phyloP scores from a whole-genome alignment of 768 basidiomycete genomes.

The Calocera cornea region DNA sequence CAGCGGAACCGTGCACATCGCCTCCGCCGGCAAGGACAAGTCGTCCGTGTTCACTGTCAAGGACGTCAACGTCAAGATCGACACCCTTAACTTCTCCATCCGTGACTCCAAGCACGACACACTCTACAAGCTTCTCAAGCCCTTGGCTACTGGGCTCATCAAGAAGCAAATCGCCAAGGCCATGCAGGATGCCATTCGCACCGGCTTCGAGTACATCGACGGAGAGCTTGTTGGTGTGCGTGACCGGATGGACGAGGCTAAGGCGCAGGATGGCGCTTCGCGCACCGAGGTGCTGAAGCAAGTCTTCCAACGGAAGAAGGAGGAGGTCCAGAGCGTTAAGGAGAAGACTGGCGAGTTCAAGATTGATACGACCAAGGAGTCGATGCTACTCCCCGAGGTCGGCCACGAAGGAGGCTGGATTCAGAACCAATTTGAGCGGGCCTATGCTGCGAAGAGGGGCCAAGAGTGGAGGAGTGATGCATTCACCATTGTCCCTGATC shows the following conservation, averaged over 20 bases:
- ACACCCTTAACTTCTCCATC: constrained; percentile 77
- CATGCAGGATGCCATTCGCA: constrained; percentile 51
- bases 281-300: constrained; percentile 46
- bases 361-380: constrained; percentile 62
- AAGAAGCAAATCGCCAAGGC: constrained; percentile 60
- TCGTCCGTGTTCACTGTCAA: constrained; percentile 61
- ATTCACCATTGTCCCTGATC: not conserved
- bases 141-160: constrained; percentile 66
- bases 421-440: constrained; percentile 37
- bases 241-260: constrained; percentile 57
- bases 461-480: constrained; percentile 36
- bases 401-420: constrained; percentile 64
- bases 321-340: constrained; percentile 23
- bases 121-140: constrained; percentile 70
- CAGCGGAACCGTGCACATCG: constrained; percentile 50
- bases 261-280: constrained; percentile 29
- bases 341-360: constrained; percentile 47
- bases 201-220: constrained; percentile 76
- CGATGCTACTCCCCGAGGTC: constrained; percentile 43
- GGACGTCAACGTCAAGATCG: constrained; percentile 64
- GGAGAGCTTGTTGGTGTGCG: constrained; percentile 68
- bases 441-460: constrained; percentile 32
- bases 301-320: constrained; percentile 47
- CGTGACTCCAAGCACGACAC: constrained; percentile 83
- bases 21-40: constrained; percentile 40